These are phyloP conservation scores for Berkeleyomyces basicola DNA, from an alignment of 2,329 filamentous ascomycete genomes.

Conservation along the genomic window DNA sequence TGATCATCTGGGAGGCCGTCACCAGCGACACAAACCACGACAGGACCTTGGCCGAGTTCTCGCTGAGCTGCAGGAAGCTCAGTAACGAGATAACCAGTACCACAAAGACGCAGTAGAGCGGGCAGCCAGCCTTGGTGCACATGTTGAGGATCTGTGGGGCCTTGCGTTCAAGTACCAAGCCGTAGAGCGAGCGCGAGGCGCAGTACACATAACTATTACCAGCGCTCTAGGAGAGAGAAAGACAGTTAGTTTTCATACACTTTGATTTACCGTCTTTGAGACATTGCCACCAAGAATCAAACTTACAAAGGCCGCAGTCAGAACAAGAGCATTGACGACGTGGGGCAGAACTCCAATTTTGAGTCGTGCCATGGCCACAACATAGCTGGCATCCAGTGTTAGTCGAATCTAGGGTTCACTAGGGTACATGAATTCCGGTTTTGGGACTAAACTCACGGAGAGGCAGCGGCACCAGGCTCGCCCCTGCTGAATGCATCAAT, in stretches of 20 bases:
- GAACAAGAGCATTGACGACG: constrained; percentile 56
- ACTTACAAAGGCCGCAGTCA: constrained; percentile 31
- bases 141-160: constrained; percentile 42
- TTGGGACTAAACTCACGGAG: constrained; percentile 28
- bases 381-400: constrained; percentile 17
- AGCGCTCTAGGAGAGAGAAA: constrained; percentile 22
- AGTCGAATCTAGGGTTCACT: not conserved
- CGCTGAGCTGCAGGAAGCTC: constrained; percentile 56
- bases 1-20: constrained; percentile 59
- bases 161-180: constrained; percentile 51
- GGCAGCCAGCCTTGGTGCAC: constrained; percentile 50
- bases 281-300: not conserved
- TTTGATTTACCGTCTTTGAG: constrained; percentile 18
- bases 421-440: not conserved
- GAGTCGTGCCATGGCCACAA: constrained; percentile 51
- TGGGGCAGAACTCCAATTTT: constrained; percentile 47
- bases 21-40: constrained; percentile 54
- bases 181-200: constrained; percentile 50
- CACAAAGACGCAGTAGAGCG: constrained; percentile 52
- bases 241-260: constrained; percentile 22
- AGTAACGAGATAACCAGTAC: constrained; percentile 54
- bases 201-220: constrained; percentile 51
- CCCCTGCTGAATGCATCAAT: constrained; percentile 40
- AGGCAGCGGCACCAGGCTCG: constrained; percentile 50
- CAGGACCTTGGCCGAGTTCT: constrained; percentile 48